Base-by-base conservation (phyloP, 345 rosid species). In the Brassica rapa region DNA sequence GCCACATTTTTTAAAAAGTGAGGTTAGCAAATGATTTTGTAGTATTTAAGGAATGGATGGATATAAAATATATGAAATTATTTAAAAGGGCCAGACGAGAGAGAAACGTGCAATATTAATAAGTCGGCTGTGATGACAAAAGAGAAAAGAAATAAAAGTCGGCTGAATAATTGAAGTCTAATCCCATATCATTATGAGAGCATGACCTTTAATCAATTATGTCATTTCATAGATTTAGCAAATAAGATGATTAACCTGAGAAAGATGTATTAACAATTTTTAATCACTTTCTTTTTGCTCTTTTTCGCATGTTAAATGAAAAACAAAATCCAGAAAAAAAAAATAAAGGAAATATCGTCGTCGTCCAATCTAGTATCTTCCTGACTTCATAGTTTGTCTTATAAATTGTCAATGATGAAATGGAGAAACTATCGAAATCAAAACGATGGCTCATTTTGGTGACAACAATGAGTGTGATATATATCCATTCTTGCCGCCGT, bases 141-240 rank as follows among this genome's bases (percentile, higher is more conserved):
- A 33, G 29, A 69, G 33, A 59, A 15, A 27, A 59, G 3, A 12
- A 16, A 32, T 14, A 23, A 59, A 76, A 62, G 57, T 25, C 56
- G 12, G 66, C 60, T 55, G 32, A 71, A 77, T 37, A 55, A 77
- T 77, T 53, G 76, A 71, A 77, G 60, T 37, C 24, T 33, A 49
- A 51, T 51, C 75, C 55, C 30, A 77, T 77, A 63, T 62, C 43
- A 62, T 33, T 70, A 53, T 29, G 46, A 53, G 75, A 70, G n/a
- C 23, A 55, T 53, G 76, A 35, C 71, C 71, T 70, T 56, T 55
- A 16, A 71, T 64, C 49, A 55, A n/a, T 64, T 37, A 8, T 25
- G 37, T 53, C 66, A 15, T 53, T 21, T 46, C 69, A 21, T 29
- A 61, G 25, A 76, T 46, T 15, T 61, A 30, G 39, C 62, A 62